Evolutionary conservation across 257 asterid species (phyloP).

Genomic region (Solanum pimpinellifolium): DNA sequence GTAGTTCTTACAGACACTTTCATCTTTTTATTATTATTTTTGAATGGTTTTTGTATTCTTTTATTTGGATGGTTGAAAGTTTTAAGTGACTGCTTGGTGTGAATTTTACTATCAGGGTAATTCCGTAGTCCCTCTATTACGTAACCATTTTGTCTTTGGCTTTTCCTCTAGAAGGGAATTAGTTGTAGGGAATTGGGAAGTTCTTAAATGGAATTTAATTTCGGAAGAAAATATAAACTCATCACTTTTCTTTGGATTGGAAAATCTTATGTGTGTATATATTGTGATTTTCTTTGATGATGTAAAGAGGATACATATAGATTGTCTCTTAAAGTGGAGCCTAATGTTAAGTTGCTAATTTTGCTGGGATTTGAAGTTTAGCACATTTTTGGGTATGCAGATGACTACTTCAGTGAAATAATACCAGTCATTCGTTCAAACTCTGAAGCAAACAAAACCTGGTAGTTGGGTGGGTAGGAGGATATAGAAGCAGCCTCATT

Average conservation of each 20-base stretch:
- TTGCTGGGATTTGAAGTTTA: background rate
- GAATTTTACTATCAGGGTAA: background rate
- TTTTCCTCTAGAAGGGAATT: background rate
- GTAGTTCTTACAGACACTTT: background rate
- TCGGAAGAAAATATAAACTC: background rate
- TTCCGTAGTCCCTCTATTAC: background rate
- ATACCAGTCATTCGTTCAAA: background rate
- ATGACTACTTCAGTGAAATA: background rate
- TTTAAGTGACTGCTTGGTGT: background rate
- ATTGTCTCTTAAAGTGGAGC: background rate
- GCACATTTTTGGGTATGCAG: background rate
- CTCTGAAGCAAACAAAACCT: background rate
- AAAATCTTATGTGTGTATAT: background rate
- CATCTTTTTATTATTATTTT: background rate
- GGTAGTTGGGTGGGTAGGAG: background rate
- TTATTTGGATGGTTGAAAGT: background rate
- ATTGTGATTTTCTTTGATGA: background rate
- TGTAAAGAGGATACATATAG: background rate
- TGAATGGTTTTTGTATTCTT: background rate
- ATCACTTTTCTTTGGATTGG: background rate
- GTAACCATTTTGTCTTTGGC: background rate
- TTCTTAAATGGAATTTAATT: background rate
- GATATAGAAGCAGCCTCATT: background rate
- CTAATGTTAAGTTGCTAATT: background rate
- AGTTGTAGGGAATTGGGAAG: background rate